These are phyloP conservation scores for Sarocladium strictum DNA, from an alignment of 2,329 filamentous ascomycete genomes.

Conservation along the genomic window DNA sequence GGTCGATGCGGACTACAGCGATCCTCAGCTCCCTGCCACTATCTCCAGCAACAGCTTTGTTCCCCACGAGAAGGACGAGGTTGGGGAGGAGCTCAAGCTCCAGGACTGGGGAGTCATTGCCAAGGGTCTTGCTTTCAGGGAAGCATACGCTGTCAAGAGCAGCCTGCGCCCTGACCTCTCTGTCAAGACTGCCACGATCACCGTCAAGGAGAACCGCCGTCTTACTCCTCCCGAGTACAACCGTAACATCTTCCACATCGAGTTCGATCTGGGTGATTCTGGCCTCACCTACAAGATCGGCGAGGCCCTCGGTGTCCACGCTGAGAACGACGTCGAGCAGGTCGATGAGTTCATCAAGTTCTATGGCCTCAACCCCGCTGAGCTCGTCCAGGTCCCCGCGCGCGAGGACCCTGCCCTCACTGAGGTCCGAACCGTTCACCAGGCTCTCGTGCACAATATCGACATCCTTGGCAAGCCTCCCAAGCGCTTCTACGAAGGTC, in stretches of 20 bases:
- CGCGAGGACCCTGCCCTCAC: constrained; percentile 68
- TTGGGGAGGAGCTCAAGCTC: constrained; percentile 59
- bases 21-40: constrained; percentile 51
- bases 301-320: constrained; percentile 92
- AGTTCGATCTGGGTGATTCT: constrained; percentile 89
- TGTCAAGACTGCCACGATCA: constrained; percentile 80
- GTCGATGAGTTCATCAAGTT: constrained; percentile 82
- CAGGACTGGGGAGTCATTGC: constrained; percentile 78
- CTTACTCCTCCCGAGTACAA: constrained; percentile 86
- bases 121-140: constrained; percentile 87
- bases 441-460: constrained; percentile 84
- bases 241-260: constrained; percentile 99
- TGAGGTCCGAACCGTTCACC: constrained; percentile 88
- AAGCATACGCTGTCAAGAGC: constrained; percentile 73
- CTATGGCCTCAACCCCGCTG: constrained; percentile 77
- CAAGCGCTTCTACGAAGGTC: constrained; percentile 94
- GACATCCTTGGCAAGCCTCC: constrained; percentile 96
- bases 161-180: constrained; percentile 78
- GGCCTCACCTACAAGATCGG: constrained; percentile 95
- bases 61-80: constrained; percentile 69
- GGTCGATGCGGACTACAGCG: constrained; percentile 46
- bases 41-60: constrained; percentile 78
- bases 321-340: constrained; percentile 78
- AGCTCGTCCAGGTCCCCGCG: constrained; percentile 85
- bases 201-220: constrained; percentile 91